Base-by-base conservation (phyloP, 2,329 filamentous ascomycete genomes). In the Amauroascus verrucosus region DNA sequence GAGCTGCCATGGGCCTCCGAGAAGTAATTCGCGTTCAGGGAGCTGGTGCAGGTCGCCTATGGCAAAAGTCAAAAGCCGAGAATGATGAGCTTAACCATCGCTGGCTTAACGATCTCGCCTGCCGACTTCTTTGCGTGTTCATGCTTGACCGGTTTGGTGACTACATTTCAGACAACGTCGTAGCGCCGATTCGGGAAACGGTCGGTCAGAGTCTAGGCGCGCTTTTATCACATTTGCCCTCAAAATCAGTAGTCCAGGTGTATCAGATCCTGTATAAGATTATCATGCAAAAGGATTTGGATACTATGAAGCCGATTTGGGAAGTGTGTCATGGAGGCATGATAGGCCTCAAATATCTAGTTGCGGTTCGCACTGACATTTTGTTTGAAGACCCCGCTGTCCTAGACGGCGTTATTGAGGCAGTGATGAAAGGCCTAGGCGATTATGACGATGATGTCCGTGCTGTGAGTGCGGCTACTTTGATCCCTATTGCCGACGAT, bases 111-210 rank as follows among this genome's bases (percentile, higher is more conserved):
- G 91, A 98, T 64, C 77, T 98, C 49, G 88, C 90, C n/a, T 96
- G 90, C 63, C 86, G 93, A 24, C 79, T 98, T 47, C 91, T 90
- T 68, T 95, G 88, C 66, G 90, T 98, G 50, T 84, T 98, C 63
- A 96, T 98, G 83, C 82, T 98, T 14, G 93, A 98, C 71, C 84
- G 90, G 51, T 98, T 98, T 65, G 94, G 90, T 54, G 93, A 98
- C 65, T 98, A 96, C 72, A 93, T 94, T 55, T 95, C 90, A 4
- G 93, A 98, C 68, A 98, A 88, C 51, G 95, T 94, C 0, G 89
- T 98, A 38, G 93, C 93, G 0, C 93, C 93, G 0, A 96, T 98
- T 58, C 80, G 93, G 59, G 93, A 98, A 72, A 95, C 90, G 0
- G 87, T 95, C 38, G 93, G 93, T 44, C 93, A 98, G 70, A 91